Conservation (phyloP, 768 basidiomycete species). For the Lactifluus volemus region DNA sequence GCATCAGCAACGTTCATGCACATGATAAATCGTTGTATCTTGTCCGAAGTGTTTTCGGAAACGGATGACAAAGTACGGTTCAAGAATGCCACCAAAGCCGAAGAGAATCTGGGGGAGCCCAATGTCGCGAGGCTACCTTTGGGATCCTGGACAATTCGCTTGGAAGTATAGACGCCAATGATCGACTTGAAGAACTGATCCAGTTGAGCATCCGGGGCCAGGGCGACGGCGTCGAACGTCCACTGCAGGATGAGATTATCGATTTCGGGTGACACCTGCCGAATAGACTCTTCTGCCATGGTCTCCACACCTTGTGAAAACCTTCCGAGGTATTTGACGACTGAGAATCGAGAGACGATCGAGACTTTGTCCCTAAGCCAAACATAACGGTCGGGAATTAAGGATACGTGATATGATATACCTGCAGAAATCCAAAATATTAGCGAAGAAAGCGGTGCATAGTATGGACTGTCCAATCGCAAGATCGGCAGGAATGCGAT, state of each 20-base stretch:
- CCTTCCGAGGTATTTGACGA: no score
- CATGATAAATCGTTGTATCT: no score
- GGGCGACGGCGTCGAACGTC: neutral
- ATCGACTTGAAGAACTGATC: neutral
- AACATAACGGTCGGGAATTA: no score
- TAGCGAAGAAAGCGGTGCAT: neutral
- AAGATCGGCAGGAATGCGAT: neutral
- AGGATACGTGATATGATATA: no score
- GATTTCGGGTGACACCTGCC: neutral
- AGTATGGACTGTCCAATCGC: neutral
- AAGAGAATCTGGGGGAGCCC: neutral
- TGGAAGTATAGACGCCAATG: neutral
- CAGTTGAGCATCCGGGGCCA: neutral
- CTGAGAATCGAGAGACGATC: no score
- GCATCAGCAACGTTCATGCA: no score
- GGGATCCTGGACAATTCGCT: neutral
- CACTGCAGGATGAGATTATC: neutral
- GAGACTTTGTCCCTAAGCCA: no score
- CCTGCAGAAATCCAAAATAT: no score
- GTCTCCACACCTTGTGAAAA: no score
- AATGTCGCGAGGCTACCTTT: neutral
- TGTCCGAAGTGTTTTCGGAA: no score
- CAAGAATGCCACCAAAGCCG: neutral
- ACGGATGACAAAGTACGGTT: no score
- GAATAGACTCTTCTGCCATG: no score